Conservation (phyloP, 495 filamentous ascomycete genomes). For the Aspergillus carlsbadensis region DNA sequence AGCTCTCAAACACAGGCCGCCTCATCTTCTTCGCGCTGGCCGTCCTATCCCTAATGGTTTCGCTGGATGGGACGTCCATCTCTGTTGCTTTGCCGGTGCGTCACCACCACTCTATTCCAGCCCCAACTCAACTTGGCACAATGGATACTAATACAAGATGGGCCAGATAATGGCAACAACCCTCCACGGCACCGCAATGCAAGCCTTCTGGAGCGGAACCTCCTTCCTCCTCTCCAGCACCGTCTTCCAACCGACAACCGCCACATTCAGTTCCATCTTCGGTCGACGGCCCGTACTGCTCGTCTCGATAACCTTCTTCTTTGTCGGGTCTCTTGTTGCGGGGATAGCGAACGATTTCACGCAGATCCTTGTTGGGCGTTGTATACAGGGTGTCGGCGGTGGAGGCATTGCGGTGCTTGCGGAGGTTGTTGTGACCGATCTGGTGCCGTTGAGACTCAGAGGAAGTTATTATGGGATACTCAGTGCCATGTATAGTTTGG, state of each 20-base stretch:
- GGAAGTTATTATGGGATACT: slow-evolving; percentile 33
- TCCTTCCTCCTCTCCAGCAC: slow-evolving; percentile 49
- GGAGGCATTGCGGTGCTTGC: slow-evolving; percentile 33
- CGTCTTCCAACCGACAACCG: slow-evolving; percentile 38
- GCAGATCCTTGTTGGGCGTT: slow-evolving; percentile 31
- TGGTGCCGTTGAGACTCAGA: slow-evolving; percentile 39
- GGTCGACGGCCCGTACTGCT: slow-evolving; percentile 49
- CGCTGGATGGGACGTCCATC: slow-evolving; percentile 68
- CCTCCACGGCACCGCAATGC: slow-evolving; percentile 45
- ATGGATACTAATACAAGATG: background rate
- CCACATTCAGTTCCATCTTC: slow-evolving; percentile 50
- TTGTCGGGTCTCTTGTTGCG: slow-evolving; percentile 43
- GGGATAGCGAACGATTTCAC: slow-evolving; percentile 31
- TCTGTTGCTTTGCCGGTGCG: slow-evolving; percentile 66
- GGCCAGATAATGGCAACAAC: slow-evolving; percentile 20
- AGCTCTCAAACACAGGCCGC: slow-evolving; percentile 6
- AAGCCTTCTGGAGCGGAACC: slow-evolving; percentile 55
- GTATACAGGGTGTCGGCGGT: slow-evolving; percentile 35
- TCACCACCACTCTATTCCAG: too few species aligned
- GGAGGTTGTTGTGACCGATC: slow-evolving; percentile 37
- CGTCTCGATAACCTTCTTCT: slow-evolving; percentile 36
- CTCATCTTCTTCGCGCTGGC: slow-evolving; percentile 50
- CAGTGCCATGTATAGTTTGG: slow-evolving; percentile 23
- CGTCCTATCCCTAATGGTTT: slow-evolving; percentile 59
- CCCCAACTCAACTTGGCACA: background rate